phyloP scores from a whole-genome alignment of 345 rosid species.

The Corchorus olitorius region DNA sequence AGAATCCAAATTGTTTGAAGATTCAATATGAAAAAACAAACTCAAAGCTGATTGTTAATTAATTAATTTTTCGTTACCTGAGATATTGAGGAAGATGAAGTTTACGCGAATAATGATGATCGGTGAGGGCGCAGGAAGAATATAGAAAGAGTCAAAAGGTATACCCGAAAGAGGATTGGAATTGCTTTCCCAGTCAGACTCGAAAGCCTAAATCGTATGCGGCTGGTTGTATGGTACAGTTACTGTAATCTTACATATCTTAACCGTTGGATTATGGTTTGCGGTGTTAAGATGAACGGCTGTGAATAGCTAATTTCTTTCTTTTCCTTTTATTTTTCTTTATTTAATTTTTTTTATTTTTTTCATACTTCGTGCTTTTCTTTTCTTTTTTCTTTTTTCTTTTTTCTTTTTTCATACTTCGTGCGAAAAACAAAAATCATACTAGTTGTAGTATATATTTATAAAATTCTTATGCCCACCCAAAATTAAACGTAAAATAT shows the following conservation, averaged over 20 bases:
- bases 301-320: neutral
- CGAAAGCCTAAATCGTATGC: neutral
- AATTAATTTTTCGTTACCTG: neutral
- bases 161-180: neutral
- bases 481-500: no score
- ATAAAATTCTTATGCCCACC: no score
- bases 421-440: no score
- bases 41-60: neutral
- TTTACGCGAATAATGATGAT: neutral
- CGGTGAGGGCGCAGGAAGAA: neutral
- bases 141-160: neutral
- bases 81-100: slow-evolving; percentile 13
- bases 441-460: no score
- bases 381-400: no score
- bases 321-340: no score
- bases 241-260: neutral
- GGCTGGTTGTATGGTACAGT: neutral
- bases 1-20: neutral
- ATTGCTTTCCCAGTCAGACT: neutral
- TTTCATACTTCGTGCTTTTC: no score
- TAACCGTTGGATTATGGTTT: neutral
- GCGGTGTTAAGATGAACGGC: neutral
- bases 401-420: no score
- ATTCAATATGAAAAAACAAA: neutral
- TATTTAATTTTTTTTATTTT: no score